Base-by-base conservation (phyloP, 306 rosid genomes). In the Pyrus communis region DNA sequence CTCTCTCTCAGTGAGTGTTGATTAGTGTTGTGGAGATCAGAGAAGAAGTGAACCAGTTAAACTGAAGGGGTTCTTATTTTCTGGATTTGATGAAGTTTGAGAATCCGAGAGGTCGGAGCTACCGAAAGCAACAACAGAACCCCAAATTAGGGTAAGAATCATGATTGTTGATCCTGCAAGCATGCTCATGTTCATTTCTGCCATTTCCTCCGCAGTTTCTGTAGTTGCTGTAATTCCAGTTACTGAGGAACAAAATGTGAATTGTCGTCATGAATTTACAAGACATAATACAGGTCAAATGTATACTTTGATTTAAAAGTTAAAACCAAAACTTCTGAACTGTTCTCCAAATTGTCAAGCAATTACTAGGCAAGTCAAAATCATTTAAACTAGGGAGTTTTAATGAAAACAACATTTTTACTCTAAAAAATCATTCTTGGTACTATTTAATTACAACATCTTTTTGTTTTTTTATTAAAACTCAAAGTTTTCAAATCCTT, bases 101-200 rank as follows among this genome's bases (percentile, higher is more conserved):
- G 82, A 25, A 23, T 49, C 46, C 2, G 85, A 81, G 42, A 81
- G 77, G 70, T 84, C 85, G 45, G 27, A 57, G 80, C 80, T 78
- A 25, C 85, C 87, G 23, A 84, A 78, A 64, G 78, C 75, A 75
- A 81, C 46, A 66, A 81, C 76, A 33, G 73, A 81, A 2, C 81
- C 87, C 83, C 87, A 84, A 10, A 78, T 38, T 35, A 84, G 51
- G 25, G 83, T 81, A n/a, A 84, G 87, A 58, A 62, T 28, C 77
- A 78, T 74, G 60, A 81, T 84, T 49, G 85, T 51, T 33, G 78
- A 74, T 51, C 87, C 87, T 38, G 82, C 77, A 17, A 84, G 73
- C 55, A 81, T 63, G 49, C 76, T 69, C 77, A 84, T 84, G 55
- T 54, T 73, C 77, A 81, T 84, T 55, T 42, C 30, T 54, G 78